Evolutionary conservation across 2,329 filamentous ascomycete genomes (phyloP).

Genomic region (Fulvia fulva): DNA sequence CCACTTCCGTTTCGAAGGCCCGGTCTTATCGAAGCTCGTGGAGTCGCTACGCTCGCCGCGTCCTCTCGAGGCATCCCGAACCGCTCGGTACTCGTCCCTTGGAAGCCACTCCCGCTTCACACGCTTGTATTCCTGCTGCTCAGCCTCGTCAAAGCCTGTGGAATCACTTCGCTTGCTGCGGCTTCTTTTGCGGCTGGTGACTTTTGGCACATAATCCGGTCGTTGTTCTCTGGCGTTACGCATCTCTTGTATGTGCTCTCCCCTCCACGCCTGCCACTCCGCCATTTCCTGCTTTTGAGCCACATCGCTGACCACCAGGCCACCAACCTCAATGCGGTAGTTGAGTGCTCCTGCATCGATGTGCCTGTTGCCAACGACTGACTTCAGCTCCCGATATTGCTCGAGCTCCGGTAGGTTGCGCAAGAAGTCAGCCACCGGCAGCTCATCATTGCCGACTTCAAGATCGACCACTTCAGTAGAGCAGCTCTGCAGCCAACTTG

Average conservation of each 20-base stretch:
- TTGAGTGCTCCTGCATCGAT: background rate
- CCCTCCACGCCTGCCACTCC: background rate
- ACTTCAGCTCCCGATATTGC: background rate
- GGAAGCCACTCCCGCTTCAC: background rate
- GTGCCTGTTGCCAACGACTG: background rate
- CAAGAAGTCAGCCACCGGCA: background rate
- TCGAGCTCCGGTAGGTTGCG: background rate
- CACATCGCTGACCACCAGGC: background rate
- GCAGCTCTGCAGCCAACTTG: slow-evolving; percentile 2
- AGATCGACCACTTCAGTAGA: background rate
- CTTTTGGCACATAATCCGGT: background rate
- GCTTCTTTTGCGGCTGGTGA: background rate
- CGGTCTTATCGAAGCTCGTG: too few relatives aligned
- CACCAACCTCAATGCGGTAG: too few relatives aligned
- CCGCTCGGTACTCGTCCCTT: background rate
- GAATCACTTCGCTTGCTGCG: background rate
- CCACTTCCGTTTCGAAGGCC: background rate
- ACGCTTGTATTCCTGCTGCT: background rate
- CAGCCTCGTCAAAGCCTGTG: background rate
- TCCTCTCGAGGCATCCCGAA: background rate
- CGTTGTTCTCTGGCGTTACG: background rate
- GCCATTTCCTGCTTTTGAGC: background rate
- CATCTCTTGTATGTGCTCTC: background rate
- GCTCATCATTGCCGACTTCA: background rate
- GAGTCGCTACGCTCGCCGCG: too few relatives aligned